Base-by-base conservation (phyloP, 2,329 filamentous ascomycete genomes). In the Cordyceps javanica region DNA sequence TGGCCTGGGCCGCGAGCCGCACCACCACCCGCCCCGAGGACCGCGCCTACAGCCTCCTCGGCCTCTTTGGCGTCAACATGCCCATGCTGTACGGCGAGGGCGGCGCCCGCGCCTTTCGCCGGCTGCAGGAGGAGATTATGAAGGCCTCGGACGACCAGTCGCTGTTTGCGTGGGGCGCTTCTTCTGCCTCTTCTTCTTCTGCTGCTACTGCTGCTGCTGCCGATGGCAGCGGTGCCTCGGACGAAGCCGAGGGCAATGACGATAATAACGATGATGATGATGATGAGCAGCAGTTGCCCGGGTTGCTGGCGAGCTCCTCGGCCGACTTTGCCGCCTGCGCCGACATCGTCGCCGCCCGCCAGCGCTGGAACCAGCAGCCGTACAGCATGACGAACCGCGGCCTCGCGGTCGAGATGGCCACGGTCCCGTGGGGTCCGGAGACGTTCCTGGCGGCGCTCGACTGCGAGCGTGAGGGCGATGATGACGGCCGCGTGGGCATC, bases 51-150 rank as follows among this genome's bases (percentile, higher is more conserved):
- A 64, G 63, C 44, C 60, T 67, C 2, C 57, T 68, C 23, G 65
- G 65, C 9, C 49, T 68, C 2, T 64, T 68, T 26, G 61, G 55
- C 30, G 60, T 67, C 30, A 62, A 63, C 57, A 66, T 68, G 64
- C 63, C 65, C 7, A 58, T 67, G 57, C 59, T 66, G n/a, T 67
- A 65, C 28, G 63, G 63, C 14, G 63, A 66, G 32, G 61, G 62
- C 2, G 26, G 26, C 21, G 14, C 14, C 23, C 49, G 46, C 19
- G 57, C 62, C 0, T 65, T 64, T 38, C 19, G 58, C 10, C 55
- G 60, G 6, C 52, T 67, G 14, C 65, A 67, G 49, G 65, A 67
- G 53, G 63, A 65, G 32, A 63, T 68, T 19, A 60, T 65, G 8
- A 59, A 61, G 30, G 41, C 49, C 9, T 56, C 34, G 6, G 56